Evolutionary conservation across 768 basidiomycete species (phyloP), one percentile per base, ranked within the genome.

Genomic region (Lactifluus pinguis): DNA sequence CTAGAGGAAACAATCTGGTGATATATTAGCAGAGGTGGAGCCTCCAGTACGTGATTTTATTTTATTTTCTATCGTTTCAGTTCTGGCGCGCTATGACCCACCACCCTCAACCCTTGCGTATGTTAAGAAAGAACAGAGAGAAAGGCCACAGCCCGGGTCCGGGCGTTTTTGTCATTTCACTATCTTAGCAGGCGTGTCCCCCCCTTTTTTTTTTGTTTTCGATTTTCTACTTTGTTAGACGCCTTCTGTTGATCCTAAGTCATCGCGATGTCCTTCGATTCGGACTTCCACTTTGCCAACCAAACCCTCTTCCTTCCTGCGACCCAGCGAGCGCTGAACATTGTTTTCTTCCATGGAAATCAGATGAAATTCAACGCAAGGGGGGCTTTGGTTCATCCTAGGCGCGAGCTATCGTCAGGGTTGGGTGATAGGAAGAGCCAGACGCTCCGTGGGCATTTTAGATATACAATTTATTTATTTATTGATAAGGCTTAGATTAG

Each of bases 361-460:
- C 38, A 34, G 11, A 36, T 32, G n/a, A 39, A 49, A 44, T 55
- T 50, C 54, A 50, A 49, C 15, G 42, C 49, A 44, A 29, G 36
- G 30, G 53, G 39, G 10, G 10, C 13, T 47, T 11, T 10, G 8
- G 13, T 6, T 39, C 49, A 38, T 30, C 17, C 41, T 41, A 39
- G n/a, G 21, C 51, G 21, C 45, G 25, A 0, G 14, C 17, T 5
- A 4, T 36, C 13, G 25, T 51, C 48, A 59, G 3, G 7, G 25
- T 25, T 25, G 25, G 25, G 17, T 14, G 19, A n/a, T 30, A 17
- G 42, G 10, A 32, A 19, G 5, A 3, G 32, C n/a, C 47, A 55
- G 60, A 17, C 60, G 60, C 60, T 61, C 60, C 60, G 60, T 56
- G 49, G 34, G 34, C 7, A 36, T 7, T 36, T 7, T 36, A 36